These are phyloP conservation scores for Cucurbita maxima DNA, from an alignment of 306 rosid species.

Conservation along the genomic window DNA sequence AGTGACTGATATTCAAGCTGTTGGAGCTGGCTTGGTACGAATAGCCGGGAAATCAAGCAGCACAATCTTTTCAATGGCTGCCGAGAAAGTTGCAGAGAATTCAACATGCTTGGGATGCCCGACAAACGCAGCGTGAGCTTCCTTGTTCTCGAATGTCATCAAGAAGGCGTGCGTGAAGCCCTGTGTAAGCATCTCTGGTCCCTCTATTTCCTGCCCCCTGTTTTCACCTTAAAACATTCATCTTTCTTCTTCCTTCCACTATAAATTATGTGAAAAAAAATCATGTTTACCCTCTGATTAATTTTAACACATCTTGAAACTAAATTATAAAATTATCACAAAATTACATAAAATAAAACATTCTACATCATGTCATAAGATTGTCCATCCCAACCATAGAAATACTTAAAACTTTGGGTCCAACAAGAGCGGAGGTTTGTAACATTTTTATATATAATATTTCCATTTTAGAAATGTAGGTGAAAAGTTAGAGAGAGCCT, in stretches of 20 bases:
- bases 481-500: background rate
- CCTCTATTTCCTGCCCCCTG: slow-evolving; percentile 82
- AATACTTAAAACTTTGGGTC: background rate
- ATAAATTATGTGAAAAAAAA: too few species aligned
- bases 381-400: background rate
- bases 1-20: background rate
- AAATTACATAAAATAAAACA: background rate
- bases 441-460: background rate
- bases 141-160: slow-evolving; percentile 76
- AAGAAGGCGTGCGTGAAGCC: slow-evolving; percentile 87
- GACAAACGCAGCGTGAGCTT: slow-evolving; percentile 47
- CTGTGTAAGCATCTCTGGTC: slow-evolving; percentile 62
- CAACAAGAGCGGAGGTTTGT: background rate
- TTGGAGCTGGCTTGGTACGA: slow-evolving; percentile 35
- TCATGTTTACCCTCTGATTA: background rate
- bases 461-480: background rate
- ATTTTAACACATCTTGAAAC: background rate
- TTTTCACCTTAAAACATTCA: background rate
- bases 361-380: background rate
- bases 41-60: slow-evolving; percentile 68
- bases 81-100: slow-evolving; percentile 65
- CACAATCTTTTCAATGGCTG: slow-evolving; percentile 73
- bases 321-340: background rate
- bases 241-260: background rate
- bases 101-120: slow-evolving; percentile 66